Percentiles rank a stretch among this genome's conserved stretches.
phyloP scores from a whole-genome alignment of 2,329 filamentous ascomycete genomes.

The Emmonsiellopsis sp. region DNA sequence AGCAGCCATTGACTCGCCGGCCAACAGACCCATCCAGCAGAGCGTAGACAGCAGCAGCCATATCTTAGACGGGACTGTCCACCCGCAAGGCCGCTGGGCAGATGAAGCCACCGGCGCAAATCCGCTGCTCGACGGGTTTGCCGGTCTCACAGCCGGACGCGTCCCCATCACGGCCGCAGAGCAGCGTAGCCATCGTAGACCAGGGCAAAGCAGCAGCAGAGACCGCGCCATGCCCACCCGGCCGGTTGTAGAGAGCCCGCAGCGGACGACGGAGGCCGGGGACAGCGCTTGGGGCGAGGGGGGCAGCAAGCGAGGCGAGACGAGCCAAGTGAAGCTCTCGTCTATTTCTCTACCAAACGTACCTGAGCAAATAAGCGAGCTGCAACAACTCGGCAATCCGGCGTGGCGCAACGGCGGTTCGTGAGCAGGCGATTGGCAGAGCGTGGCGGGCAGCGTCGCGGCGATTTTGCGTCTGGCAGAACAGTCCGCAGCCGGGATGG shows the following conservation, averaged over 20 bases:
- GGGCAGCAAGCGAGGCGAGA: too few relatives aligned
- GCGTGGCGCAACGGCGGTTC: neutral
- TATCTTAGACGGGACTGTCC: neutral
- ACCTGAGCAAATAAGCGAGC: conserved; percentile 2
- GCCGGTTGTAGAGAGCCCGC: neutral
- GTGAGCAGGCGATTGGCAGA: neutral
- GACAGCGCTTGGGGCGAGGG: too few relatives aligned
- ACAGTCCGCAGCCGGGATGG: neutral
- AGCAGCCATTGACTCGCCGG: neutral
- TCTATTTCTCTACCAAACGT: conserved; percentile 2
- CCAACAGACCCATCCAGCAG: neutral
- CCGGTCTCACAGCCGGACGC: neutral
- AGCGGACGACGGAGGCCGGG: neutral
- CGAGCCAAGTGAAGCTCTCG: neutral
- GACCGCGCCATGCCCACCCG: neutral
- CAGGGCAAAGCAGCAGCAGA: neutral
- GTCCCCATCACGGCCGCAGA: neutral
- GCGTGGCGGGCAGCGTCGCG: neutral
- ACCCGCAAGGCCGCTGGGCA: neutral
- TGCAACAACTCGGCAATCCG: neutral
- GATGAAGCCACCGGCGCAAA: neutral
- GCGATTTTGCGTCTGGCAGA: too few relatives aligned
- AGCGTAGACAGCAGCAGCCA: neutral
- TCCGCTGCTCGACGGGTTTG: neutral
- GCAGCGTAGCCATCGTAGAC: neutral